Percentiles rank a stretch among this genome's conserved stretches.
These are phyloP conservation scores for Annulohypoxylon truncatum DNA, from an alignment of 2,329 filamentous ascomycete genomes.

Conservation along the genomic window DNA sequence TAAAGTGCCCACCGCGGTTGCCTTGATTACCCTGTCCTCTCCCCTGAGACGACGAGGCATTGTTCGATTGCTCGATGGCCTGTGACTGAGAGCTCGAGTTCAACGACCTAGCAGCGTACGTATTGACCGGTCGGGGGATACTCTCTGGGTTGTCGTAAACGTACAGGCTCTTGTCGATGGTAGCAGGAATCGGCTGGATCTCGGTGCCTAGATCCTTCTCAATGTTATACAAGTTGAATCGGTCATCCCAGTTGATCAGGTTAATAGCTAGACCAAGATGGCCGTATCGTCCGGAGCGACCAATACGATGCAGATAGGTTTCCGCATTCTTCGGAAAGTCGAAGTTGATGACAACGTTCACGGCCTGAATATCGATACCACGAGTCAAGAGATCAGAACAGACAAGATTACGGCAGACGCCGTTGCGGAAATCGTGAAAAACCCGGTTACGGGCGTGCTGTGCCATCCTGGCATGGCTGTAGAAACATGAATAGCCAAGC, in stretches of 20 bases:
- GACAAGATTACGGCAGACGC: slow-evolving; percentile 96
- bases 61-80: slow-evolving; percentile 47
- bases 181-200: slow-evolving; percentile 93
- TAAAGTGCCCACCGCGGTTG: slow-evolving; percentile 47
- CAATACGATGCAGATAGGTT: slow-evolving; percentile 98
- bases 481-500: slow-evolving; percentile 98
- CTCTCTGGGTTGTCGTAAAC: slow-evolving; percentile 97
- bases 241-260: slow-evolving; percentile 99
- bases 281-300: slow-evolving; percentile 95
- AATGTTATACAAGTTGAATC: slow-evolving; percentile 98
- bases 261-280: slow-evolving; percentile 98
- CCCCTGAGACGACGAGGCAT: slow-evolving; percentile 43
- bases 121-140: slow-evolving; percentile 83
- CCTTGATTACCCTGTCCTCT: slow-evolving; percentile 46
- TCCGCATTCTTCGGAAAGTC: slow-evolving; percentile 99
- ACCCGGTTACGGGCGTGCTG: slow-evolving; percentile 97
- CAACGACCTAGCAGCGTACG: slow-evolving; percentile 51
- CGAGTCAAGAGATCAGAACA: slow-evolving; percentile 97
- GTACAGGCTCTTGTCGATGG: slow-evolving; percentile 97
- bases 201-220: slow-evolving; percentile 97
- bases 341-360: slow-evolving; percentile 99
- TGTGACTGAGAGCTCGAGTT: slow-evolving; percentile 41
- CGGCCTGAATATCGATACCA: slow-evolving; percentile 99
- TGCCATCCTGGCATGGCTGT: slow-evolving; percentile 98
- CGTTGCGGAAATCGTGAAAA: slow-evolving; percentile 99